Percentiles rank a stretch among this genome's conserved stretches.
Conservation (phyloP, 192 early-diverging fungal species). For the Entrophospora sp. region DNA sequence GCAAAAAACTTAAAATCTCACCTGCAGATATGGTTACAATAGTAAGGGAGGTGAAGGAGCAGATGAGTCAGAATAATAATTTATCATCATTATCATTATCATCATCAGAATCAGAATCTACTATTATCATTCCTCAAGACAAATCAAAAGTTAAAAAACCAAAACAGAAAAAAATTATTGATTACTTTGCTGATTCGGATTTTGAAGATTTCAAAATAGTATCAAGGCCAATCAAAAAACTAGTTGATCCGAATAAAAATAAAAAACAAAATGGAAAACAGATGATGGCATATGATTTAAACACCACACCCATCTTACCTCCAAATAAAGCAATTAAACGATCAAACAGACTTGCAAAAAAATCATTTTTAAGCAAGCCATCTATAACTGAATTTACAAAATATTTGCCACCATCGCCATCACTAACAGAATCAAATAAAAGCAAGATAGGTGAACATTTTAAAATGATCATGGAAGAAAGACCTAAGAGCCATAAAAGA, state of each 20-base stretch:
- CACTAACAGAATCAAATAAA: not conserved
- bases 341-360: not conserved
- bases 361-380: not conserved
- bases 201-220: too few species aligned
- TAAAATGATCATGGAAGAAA: not conserved
- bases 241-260: too few species aligned
- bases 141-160: too few species aligned
- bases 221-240: too few species aligned
- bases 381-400: not conserved
- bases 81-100: too few species aligned
- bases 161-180: too few species aligned
- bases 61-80: too few species aligned
- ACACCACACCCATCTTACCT: conserved; percentile 4
- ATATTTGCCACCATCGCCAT: not conserved
- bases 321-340: not conserved
- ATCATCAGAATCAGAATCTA: too few species aligned
- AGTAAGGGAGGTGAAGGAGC: not conserved
- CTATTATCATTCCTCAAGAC: too few species aligned
- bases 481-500: not conserved
- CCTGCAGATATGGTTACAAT: not conserved
- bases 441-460: not conserved
- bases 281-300: not conserved
- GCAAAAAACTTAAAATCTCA: not conserved
- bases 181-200: too few species aligned
- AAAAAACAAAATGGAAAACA: not conserved